Evolutionary conservation across 257 asterid genomes (phyloP).

Genomic region (Sherardia arvensis): DNA sequence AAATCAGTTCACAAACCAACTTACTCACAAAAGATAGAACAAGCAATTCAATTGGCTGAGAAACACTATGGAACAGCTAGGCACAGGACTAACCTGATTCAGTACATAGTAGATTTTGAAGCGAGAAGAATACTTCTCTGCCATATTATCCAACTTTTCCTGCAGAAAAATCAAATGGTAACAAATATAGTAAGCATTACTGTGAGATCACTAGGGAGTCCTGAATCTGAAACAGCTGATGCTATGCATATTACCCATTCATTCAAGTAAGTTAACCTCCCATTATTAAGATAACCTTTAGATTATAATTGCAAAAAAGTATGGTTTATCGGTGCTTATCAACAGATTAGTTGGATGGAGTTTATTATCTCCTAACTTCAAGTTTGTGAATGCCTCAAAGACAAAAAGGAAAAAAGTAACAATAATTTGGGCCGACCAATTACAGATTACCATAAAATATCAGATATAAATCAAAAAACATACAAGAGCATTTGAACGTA

Average conservation of each 20-base stretch:
- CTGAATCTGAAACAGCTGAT: conserved; percentile 1
- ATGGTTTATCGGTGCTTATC: not conserved
- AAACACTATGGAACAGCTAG: not conserved
- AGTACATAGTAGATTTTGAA: conserved; percentile 74
- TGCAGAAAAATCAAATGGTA: conserved; percentile 25
- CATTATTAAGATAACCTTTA: not conserved
- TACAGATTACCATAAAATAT: not conserved
- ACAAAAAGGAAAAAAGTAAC: not conserved
- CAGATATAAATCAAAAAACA: not conserved
- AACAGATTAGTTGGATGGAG: not conserved
- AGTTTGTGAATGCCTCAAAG: not conserved
- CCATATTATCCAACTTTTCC: conserved; percentile 70
- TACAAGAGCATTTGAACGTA: not conserved
- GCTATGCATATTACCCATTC: no score
- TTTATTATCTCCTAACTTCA: not conserved
- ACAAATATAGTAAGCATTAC: not conserved
- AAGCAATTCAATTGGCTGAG: not conserved
- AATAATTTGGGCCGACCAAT: not conserved
- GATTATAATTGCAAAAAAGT: no score
- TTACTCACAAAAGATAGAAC: not conserved
- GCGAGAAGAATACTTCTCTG: conserved; percentile 42
- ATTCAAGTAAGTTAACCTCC: not conserved
- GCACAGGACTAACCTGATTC: conserved; percentile 46
- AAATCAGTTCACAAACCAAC: not conserved
- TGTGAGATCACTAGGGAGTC: not conserved